Percentiles rank a stretch among this genome's conserved stretches.
phyloP scores from a whole-genome alignment of 208 protist species.

The Wallacemonas sp. region DNA sequence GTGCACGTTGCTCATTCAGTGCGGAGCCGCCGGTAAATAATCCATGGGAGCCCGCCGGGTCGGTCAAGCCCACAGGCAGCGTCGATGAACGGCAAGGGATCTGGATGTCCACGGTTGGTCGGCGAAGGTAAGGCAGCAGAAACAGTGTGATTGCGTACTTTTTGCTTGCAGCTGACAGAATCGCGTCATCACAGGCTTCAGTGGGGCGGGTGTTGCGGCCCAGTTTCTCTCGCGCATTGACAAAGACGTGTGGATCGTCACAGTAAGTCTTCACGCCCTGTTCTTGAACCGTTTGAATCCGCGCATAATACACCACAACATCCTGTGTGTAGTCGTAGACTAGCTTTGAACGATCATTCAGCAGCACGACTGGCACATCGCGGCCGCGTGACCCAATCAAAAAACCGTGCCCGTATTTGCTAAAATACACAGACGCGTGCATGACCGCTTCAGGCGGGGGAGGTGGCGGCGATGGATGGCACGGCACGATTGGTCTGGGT shows the following conservation, averaged over 20 bases:
- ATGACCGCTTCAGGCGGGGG: constrained; percentile 33
- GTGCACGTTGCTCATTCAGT: constrained; percentile 13
- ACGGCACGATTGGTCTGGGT: background rate
- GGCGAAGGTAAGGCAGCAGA: constrained; percentile 34
- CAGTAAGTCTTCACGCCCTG: constrained; percentile 10
- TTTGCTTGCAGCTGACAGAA: constrained; percentile 27
- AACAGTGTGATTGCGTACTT: constrained; percentile 44
- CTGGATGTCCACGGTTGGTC: constrained; percentile 27
- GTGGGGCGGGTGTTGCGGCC: background rate
- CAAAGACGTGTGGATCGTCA: background rate
- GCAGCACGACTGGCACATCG: constrained; percentile 26
- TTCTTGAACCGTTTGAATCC: constrained; percentile 13
- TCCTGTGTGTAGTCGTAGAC: constrained; percentile 31
- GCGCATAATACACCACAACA: constrained; percentile 37
- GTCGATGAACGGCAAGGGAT: constrained; percentile 23
- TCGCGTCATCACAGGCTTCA: background rate
- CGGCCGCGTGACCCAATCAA: constrained; percentile 19
- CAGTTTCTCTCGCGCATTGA: background rate
- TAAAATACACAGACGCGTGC: constrained; percentile 31
- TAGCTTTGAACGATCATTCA: constrained; percentile 67
- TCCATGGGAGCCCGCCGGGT: constrained; percentile 18
- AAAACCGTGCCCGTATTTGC: constrained; percentile 61
- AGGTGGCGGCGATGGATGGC: constrained; percentile 5
- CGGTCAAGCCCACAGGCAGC: constrained; percentile 22
- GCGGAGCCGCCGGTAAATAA: constrained; percentile 31